Base-by-base conservation (phyloP, 805 yeast species). In the Tetrapisispora taiwanensis region DNA sequence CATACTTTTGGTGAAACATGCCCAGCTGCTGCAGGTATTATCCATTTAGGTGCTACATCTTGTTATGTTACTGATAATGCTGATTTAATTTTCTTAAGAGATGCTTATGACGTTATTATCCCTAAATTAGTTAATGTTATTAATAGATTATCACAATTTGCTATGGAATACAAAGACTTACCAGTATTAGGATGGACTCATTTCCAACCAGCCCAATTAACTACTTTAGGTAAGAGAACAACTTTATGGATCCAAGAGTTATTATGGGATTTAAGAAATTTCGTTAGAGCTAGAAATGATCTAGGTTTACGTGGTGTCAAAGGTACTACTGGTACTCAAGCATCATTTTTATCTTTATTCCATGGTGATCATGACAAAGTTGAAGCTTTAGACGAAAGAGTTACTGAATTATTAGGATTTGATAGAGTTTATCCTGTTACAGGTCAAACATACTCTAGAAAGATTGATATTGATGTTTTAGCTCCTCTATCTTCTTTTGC, bases 111-210 rank as follows among this genome's bases (percentile, higher is more conserved):
- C 56, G 68, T 92, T 32, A 69, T 92, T 57, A 88, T 92, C 63
- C 96, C 95, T 51, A 92, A 92, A 69, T 76, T 92, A 56, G 97
- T 88, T 56, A 92, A 92, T 58, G 97, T 92, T 52, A 92, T 92
- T 56, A 83, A 89, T 73, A 78, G 95, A 67, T 73, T 92, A 63
- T 68, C 87, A 48, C 71, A 84, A 63, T 92, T 92, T 66, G 97
- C 98, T 38, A 63, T 87, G 51, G 79, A 84, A 66, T 78, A 90
- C 74, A 92, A 92, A 71, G 97, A 92, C 66, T 68, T 89, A 68
- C 97, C 98, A 31, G 96, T 89, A 36, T 75, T 92, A 53, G 98
- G 98, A 30, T 92, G 97, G 97, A 92, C 98, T 46, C 98, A 92
- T 69, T 92, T 92, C 79, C 98, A 92, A 73, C 98, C 98, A 14